Evolutionary conservation across 495 filamentous ascomycete genomes (phyloP).

Genomic region (Neurospora sublineolata): DNA sequence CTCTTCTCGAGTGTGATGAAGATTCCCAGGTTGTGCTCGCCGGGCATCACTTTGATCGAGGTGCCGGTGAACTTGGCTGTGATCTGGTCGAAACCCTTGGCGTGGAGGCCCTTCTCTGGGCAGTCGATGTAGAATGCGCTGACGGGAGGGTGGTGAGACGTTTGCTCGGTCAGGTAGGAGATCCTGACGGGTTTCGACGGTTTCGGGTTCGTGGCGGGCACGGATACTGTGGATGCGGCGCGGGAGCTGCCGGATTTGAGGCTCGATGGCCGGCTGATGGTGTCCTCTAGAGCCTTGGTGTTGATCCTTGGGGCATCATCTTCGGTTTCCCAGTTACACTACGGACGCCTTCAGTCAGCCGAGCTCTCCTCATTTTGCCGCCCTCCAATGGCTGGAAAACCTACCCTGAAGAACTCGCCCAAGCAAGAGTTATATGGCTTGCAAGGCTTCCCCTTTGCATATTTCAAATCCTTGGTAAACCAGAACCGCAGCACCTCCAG

Average conservation of each 20-base stretch:
- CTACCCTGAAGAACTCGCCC: constrained; percentile 93
- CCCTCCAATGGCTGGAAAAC: constrained; percentile 11
- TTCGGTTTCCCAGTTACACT: constrained; percentile 91
- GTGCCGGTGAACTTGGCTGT: constrained; percentile 97
- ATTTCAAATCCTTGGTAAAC: constrained; percentile 99
- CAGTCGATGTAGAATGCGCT: constrained; percentile 93
- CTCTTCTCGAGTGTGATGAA: constrained; percentile 77
- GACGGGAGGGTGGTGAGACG: constrained; percentile 96
- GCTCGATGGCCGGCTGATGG: constrained; percentile 24
- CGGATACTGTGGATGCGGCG: constrained; percentile 31
- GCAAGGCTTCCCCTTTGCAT: constrained; percentile 94
- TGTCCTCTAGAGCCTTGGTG: constrained; percentile 24
- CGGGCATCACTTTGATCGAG: constrained; percentile 79
- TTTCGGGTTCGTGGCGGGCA: constrained; percentile 28
- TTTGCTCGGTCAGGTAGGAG: constrained; percentile 91
- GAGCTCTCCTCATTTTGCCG: background rate
- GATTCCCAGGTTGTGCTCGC: constrained; percentile 88
- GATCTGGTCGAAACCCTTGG: constrained; percentile 87
- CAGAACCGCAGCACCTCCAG: constrained; percentile 88
- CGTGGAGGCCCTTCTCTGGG: constrained; percentile 78
- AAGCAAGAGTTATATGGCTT: constrained; percentile 97
- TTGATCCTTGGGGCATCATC: constrained; percentile 47
- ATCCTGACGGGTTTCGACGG: constrained; percentile 52
- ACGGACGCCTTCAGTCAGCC: constrained; percentile 1
- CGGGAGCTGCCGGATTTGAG: constrained; percentile 25